Percentiles rank a stretch among this genome's conserved stretches.
phyloP scores from a whole-genome alignment of 257 asterid species.

The Catharanthus roseus region DNA sequence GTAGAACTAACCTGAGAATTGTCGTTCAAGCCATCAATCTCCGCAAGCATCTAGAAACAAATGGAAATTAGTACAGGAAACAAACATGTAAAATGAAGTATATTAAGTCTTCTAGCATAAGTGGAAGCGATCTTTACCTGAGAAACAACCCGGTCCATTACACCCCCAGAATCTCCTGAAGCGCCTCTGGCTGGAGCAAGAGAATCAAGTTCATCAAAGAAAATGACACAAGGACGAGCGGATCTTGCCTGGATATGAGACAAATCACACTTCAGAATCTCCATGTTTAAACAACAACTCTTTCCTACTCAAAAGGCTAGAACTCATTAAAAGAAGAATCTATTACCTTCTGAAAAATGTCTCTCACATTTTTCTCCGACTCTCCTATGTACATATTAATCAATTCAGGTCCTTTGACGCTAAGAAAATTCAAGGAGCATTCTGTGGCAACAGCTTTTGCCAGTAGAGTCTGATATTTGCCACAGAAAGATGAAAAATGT shows the following conservation, averaged over 20 bases:
- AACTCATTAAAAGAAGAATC: conserved; percentile 9
- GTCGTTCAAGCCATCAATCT: conserved; percentile 92
- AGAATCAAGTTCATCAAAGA: conserved; percentile 95
- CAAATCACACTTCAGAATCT: conserved; percentile 15
- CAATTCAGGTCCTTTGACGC: conserved; percentile 97
- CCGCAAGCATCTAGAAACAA: conserved; percentile 81
- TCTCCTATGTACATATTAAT: conserved; percentile 99
- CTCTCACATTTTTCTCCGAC: conserved; percentile 89
- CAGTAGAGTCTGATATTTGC: conserved; percentile 67
- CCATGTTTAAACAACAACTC: conserved; percentile 1
- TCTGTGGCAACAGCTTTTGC: conserved; percentile 99
- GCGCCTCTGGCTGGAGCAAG: conserved; percentile 99
- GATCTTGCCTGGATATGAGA: conserved; percentile 72
- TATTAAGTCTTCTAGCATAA: conserved; percentile 10
- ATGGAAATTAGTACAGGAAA: conserved; percentile 20
- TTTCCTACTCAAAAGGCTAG: background rate
- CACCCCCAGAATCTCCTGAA: conserved; percentile 98
- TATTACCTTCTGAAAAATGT: conserved; percentile 87
- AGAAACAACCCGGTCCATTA: conserved; percentile 97
- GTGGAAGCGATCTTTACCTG: conserved; percentile 48
- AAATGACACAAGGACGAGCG: conserved; percentile 96
- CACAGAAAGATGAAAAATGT: background rate
- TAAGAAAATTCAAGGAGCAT: conserved; percentile 88
- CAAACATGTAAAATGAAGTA: background rate
- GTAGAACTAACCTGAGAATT: conserved; percentile 60